Conservation (phyloP, 192 early-diverging fungal species). For the Umbelopsis ramanniana region DNA sequence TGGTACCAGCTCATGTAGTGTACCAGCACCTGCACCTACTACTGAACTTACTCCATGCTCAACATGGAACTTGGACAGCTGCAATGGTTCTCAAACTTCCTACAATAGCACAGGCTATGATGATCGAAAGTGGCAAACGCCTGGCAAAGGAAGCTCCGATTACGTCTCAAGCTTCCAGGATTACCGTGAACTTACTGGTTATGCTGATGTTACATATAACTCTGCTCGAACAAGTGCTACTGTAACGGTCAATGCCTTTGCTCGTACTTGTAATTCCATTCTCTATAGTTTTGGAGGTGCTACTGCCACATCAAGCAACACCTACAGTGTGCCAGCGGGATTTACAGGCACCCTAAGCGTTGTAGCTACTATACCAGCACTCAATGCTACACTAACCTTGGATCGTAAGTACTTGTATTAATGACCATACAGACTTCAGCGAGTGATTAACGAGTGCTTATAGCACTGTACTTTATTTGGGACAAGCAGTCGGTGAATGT, state of each 20-base stretch:
- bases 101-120: neutral
- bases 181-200: slow-evolving; percentile 1
- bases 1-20: neutral
- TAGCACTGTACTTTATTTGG: slow-evolving; percentile 1
- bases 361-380: neutral
- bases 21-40: neutral
- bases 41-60: neutral
- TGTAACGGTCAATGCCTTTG: neutral
- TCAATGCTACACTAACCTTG: neutral
- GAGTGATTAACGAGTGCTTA: neutral
- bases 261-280: neutral
- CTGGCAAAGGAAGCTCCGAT: neutral
- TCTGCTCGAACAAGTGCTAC: neutral
- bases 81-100: neutral
- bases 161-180: neutral
- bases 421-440: neutral
- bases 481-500: neutral
- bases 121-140: slow-evolving; percentile 4
- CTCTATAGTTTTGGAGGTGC: slow-evolving; percentile 2
- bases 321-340: neutral
- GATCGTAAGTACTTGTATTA: neutral
- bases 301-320: neutral
- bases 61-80: neutral
- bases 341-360: neutral
- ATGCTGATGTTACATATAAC: slow-evolving; percentile 6